Evolutionary conservation across 306 rosid species (phyloP).

Genomic region (Arachis hypogaea): DNA sequence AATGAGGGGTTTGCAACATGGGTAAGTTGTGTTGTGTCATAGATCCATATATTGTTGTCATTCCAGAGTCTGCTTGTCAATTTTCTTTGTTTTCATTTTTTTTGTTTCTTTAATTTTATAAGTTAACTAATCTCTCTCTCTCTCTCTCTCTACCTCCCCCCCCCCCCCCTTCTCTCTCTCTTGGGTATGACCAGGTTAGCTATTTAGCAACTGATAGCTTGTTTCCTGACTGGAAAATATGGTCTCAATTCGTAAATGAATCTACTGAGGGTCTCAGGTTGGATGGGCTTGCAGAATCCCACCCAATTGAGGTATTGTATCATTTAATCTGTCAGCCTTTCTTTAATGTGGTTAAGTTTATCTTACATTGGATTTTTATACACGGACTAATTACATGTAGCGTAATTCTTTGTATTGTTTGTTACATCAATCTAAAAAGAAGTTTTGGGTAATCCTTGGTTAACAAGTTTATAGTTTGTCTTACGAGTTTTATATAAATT

Average conservation of each 20-base stretch:
- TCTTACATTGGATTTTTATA: neutral
- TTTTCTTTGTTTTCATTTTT: constrained; percentile 1
- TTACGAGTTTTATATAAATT: constrained; percentile 22
- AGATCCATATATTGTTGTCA: constrained; percentile 3
- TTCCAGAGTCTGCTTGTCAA: constrained; percentile 13
- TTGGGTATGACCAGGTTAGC: constrained; percentile 68
- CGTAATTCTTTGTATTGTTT: constrained; percentile 8
- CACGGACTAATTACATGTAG: constrained; percentile 6
- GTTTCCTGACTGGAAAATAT: constrained; percentile 93
- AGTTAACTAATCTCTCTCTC: neutral
- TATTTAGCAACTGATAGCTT: constrained; percentile 85
- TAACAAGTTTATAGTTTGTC: constrained; percentile 13
- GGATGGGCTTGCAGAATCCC: constrained; percentile 93
- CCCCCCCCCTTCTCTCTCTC: neutral
- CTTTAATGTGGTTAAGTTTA: constrained; percentile 5
- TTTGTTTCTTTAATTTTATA: neutral
- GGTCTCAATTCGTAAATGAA: constrained; percentile 94
- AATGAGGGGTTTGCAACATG: constrained; percentile 99
- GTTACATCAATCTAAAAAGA: neutral
- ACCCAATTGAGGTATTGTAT: constrained; percentile 89
- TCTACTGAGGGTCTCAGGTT: constrained; percentile 70
- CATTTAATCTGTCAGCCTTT: constrained; percentile 15
- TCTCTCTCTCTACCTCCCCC: neutral
- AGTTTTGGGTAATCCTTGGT: neutral
- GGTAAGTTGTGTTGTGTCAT: constrained; percentile 56